A percentile compares a stretch with the other conserved stretches of the same genome.
These are phyloP conservation scores for Pichia sp. DNA, from an alignment of 1,139 yeast genomes.

Conservation along the genomic window DNA sequence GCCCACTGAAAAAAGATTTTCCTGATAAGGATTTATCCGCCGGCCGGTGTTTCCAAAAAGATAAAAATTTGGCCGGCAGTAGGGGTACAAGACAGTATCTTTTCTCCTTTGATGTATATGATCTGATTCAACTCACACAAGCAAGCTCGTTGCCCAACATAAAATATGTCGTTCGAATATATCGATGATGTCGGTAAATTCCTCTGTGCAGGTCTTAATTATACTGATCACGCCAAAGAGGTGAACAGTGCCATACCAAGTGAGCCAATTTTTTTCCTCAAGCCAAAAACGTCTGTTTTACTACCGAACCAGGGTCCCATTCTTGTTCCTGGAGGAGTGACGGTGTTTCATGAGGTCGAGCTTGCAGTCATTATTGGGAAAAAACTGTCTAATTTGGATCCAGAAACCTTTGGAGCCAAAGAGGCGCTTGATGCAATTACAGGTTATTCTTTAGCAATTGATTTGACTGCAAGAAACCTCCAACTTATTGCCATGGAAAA, in stretches of 20 bases:
- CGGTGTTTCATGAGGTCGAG: slow-evolving; percentile 90
- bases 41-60: too few species aligned
- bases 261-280: slow-evolving; percentile 85
- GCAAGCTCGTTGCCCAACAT: too few species aligned
- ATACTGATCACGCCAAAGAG: slow-evolving; percentile 90
- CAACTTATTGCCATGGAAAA: slow-evolving; percentile 92
- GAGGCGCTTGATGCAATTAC: slow-evolving; percentile 74
- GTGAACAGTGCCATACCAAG: slow-evolving; percentile 72
- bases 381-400: slow-evolving; percentile 53
- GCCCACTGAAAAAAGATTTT: too few species aligned
- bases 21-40: too few species aligned
- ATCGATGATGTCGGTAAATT: slow-evolving; percentile 66
- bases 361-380: slow-evolving; percentile 70
- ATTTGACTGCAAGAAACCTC: slow-evolving; percentile 91
- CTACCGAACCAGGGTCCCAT: slow-evolving; percentile 66
- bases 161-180: slow-evolving; percentile 46
- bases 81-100: too few species aligned
- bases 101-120: too few species aligned
- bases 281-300: slow-evolving; percentile 67
- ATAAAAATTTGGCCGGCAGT: too few species aligned
- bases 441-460: slow-evolving; percentile 83
- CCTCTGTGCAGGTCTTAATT: slow-evolving; percentile 92
- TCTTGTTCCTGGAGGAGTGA: slow-evolving; percentile 70
- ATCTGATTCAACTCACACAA: too few species aligned
- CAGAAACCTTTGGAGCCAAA: slow-evolving; percentile 43